These are phyloP conservation scores for Vitis hybrid DNA, from an alignment of 177 flowering plant genomes.

Conservation along the genomic window DNA sequence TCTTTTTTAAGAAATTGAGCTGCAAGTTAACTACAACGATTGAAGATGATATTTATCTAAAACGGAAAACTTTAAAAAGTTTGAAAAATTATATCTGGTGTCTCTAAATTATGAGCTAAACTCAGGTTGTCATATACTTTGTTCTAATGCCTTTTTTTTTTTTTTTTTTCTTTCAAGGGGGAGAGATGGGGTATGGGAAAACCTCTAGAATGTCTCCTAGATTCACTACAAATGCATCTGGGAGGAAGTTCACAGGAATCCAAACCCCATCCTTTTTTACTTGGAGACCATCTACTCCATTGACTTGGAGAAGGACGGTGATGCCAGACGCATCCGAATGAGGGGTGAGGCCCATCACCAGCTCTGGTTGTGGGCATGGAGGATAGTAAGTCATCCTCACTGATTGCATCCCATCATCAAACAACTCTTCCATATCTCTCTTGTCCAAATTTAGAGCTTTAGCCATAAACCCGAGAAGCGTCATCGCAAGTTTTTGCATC, in stretches of 20 bases:
- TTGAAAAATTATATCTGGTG: too few species aligned
- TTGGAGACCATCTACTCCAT: slow-evolving; percentile 41
- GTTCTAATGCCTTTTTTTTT: too few species aligned
- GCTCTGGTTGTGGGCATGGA: slow-evolving; percentile 47
- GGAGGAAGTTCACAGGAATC: slow-evolving; percentile 38
- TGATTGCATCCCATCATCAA: slow-evolving; percentile 36
- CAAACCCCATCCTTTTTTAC: slow-evolving; percentile 40
- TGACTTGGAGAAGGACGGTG: slow-evolving; percentile 42
- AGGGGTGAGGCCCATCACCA: slow-evolving; percentile 35
- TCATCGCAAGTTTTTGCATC: slow-evolving; percentile 23
- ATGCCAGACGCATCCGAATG: slow-evolving; percentile 43
- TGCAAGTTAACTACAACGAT: too few species aligned
- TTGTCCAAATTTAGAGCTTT: slow-evolving; percentile 22
- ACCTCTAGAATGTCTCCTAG: slow-evolving; percentile 46
- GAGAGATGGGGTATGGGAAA: too few species aligned
- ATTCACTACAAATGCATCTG: slow-evolving; percentile 38
- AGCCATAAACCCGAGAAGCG: slow-evolving; percentile 19
- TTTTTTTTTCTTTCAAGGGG: too few species aligned
- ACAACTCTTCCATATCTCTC: slow-evolving; percentile 22
- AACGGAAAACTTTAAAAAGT: too few species aligned
- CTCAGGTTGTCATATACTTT: too few species aligned
- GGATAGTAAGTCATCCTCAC: slow-evolving; percentile 51
- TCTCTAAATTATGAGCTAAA: too few species aligned
- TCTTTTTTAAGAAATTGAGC: too few species aligned
- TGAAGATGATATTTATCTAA: too few species aligned